Conservation (phyloP, 2,329 filamentous ascomycete genomes). For the Ascochyta lentis region DNA sequence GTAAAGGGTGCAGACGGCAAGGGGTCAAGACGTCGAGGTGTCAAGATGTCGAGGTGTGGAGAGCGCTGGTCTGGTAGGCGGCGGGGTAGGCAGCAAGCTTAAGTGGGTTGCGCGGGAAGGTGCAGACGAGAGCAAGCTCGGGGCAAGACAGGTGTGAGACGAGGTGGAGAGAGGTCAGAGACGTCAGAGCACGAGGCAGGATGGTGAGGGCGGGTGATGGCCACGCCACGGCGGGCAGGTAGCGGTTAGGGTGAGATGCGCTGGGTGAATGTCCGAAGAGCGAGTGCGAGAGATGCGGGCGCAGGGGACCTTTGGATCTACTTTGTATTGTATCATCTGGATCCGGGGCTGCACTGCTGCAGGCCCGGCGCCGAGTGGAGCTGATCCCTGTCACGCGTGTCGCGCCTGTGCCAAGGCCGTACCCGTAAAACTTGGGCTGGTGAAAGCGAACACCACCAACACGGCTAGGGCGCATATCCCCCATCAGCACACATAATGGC, state of each 20-base stretch:
- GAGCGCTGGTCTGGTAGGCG: background rate
- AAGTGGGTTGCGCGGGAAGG: conserved; percentile 14
- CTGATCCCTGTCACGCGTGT: conserved; percentile 23
- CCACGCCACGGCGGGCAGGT: conserved; percentile 14
- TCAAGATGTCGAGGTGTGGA: too few relatives aligned
- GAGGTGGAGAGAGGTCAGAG: background rate
- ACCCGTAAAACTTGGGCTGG: too few relatives aligned
- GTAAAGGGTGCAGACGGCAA: too few relatives aligned
- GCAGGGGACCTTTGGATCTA: too few relatives aligned
- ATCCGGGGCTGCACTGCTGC: too few relatives aligned
- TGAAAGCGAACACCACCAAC: too few relatives aligned
- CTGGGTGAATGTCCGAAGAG: background rate
- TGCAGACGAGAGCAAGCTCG: conserved; percentile 15
- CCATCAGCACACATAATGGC: conserved; percentile 39
- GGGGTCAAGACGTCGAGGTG: too few relatives aligned
- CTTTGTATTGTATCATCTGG: too few relatives aligned
- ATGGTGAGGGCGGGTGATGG: conserved; percentile 3
- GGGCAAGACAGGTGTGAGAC: conserved; percentile 10
- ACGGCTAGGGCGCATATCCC: too few relatives aligned
- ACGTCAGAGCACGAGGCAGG: conserved; percentile 1
- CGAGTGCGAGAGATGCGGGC: background rate
- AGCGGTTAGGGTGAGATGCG: background rate
- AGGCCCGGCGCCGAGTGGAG: background rate
- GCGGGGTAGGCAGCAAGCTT: conserved; percentile 26
- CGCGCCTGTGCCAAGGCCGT: conserved; percentile 15